phyloP scores from a whole-genome alignment of 1,284 basidiomycete genomes.

The Leccinum subfulvum region DNA sequence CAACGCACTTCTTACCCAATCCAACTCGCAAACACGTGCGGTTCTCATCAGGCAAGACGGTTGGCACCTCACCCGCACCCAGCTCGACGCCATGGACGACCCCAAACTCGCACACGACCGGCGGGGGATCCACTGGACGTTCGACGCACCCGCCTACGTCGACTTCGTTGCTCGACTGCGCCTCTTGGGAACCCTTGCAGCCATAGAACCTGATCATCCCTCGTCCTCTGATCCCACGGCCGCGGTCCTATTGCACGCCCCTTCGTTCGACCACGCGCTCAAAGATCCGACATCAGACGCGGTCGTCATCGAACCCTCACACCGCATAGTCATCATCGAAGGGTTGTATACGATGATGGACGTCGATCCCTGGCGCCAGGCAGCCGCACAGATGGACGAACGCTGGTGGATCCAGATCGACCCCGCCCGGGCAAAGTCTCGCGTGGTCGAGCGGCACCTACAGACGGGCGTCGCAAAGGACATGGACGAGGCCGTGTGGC shows the following conservation, averaged over 20 bases:
- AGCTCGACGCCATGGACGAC: constrained; percentile 68
- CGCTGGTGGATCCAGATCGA: constrained; percentile 76
- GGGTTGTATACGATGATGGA: constrained; percentile 81
- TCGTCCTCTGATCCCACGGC: constrained; percentile 1
- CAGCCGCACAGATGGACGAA: constrained; percentile 70
- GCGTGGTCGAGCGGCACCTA: constrained; percentile 76
- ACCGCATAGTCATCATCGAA: constrained; percentile 81
- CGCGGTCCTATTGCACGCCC: constrained; percentile 49
- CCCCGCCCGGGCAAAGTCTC: constrained; percentile 53
- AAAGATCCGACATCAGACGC: constrained; percentile 60
- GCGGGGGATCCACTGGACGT: constrained; percentile 75
- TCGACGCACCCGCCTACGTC: constrained; percentile 64
- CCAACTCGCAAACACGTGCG: constrained; percentile 29
- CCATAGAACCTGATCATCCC: not conserved
- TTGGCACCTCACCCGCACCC: constrained; percentile 75
- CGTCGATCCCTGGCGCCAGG: constrained; percentile 70
- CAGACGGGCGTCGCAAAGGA: constrained; percentile 70
- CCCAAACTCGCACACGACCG: constrained; percentile 70
- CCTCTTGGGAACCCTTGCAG: constrained; percentile 12
- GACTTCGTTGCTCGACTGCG: constrained; percentile 59
- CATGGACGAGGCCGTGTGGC: constrained; percentile 62
- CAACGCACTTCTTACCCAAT: constrained; percentile 28
- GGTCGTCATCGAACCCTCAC: constrained; percentile 54
- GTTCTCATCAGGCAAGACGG: constrained; percentile 79
- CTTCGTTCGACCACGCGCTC: constrained; percentile 73